phyloP scores from a whole-genome alignment of 2,329 filamentous ascomycete genomes.

The Neocatenulostroma microsporum region DNA sequence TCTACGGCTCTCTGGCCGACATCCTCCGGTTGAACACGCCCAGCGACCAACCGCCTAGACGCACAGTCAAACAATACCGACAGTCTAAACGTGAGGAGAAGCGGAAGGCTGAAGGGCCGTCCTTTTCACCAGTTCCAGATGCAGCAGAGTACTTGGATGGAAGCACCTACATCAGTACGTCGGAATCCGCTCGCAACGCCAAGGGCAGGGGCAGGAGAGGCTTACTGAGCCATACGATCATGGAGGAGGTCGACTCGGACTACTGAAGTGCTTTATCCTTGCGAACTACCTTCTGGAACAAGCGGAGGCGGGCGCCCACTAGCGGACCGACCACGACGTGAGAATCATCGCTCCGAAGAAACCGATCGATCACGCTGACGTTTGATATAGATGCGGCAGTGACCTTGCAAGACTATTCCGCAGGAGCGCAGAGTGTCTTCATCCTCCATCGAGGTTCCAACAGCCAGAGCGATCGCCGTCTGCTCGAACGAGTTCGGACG shows the following conservation, averaged over 20 bases:
- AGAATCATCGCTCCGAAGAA: too few relatives aligned
- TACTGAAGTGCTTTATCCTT: too few relatives aligned
- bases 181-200: constrained; percentile 27
- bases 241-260: constrained; percentile 60
- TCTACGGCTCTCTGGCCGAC: constrained; percentile 39
- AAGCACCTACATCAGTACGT: constrained; percentile 16
- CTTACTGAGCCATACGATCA: constrained; percentile 58
- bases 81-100: constrained; percentile 22
- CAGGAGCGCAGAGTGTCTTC: too few relatives aligned
- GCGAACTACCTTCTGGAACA: too few relatives aligned
- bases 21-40: constrained; percentile 18
- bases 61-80: constrained; percentile 28
- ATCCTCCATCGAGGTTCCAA: too few relatives aligned
- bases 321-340: too few relatives aligned
- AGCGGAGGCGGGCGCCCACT: too few relatives aligned
- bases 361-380: too few relatives aligned
- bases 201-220: constrained; percentile 40
- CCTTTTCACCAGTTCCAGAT: constrained; percentile 12
- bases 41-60: constrained; percentile 10
- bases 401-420: too few relatives aligned
- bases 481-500: too few relatives aligned
- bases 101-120: constrained; percentile 12
- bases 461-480: too few relatives aligned
- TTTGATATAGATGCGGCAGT: too few relatives aligned
- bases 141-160: constrained; percentile 13